Conservation (phyloP, 495 filamentous ascomycete species). For the Aspergillus ostianus region DNA sequence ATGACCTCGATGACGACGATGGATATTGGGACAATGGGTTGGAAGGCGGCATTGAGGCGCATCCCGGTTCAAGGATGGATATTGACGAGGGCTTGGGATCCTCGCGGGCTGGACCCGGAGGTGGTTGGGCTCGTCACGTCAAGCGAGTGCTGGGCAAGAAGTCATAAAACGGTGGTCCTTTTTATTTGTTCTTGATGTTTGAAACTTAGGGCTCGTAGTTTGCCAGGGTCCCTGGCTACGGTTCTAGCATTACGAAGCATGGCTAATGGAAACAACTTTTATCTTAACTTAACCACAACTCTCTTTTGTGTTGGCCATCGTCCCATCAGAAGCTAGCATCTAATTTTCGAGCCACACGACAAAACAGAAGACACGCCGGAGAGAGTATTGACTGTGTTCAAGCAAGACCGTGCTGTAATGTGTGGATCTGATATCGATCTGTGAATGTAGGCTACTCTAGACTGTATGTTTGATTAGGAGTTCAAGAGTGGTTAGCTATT, state of each 20-base stretch:
- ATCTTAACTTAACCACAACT: not conserved
- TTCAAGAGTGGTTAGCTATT: no score
- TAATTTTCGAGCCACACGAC: no score
- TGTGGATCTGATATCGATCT: no score
- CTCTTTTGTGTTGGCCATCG: no score
- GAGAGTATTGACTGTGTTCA: no score
- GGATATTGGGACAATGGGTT: conserved; percentile 43
- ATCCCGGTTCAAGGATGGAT: conserved; percentile 52
- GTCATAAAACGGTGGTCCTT: conserved; percentile 19
- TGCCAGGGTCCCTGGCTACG: not conserved
- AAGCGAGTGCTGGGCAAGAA: conserved; percentile 46
- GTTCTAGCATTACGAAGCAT: not conserved
- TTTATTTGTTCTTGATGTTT: not conserved
- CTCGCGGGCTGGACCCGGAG: conserved; percentile 18
- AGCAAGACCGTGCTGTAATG: no score
- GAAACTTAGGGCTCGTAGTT: not conserved
- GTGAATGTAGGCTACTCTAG: no score
- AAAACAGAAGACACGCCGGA: no score
- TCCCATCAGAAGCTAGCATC: no score
- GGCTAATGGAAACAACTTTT: not conserved
- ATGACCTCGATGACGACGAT: conserved; percentile 47
- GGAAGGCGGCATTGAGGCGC: conserved; percentile 59
- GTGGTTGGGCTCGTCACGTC: conserved; percentile 27
- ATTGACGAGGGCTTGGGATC: conserved; percentile 41
- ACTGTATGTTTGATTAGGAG: no score